A percentile compares a stretch with the other conserved stretches of the same genome.
phyloP scores from a whole-genome alignment of 2,329 filamentous ascomycete genomes.

The Dothideomycetidae sp. region DNA sequence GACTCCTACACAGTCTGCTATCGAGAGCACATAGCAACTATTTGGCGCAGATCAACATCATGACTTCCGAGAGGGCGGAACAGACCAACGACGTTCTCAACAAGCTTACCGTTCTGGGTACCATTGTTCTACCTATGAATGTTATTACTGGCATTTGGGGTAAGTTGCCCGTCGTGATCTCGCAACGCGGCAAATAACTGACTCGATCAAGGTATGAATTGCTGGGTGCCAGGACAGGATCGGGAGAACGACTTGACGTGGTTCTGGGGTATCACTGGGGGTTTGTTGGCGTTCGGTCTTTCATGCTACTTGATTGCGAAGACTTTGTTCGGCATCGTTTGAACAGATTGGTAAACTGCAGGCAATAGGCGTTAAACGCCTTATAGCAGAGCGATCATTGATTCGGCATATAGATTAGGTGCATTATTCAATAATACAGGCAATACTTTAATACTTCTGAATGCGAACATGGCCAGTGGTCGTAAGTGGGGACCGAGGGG shows the following conservation, averaged over 20 bases:
- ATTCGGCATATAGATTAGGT: too few species aligned
- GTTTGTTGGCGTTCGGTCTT: conserved; percentile 63
- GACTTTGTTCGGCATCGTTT: conserved; percentile 68
- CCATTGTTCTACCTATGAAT: conserved; percentile 96
- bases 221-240: conserved; percentile 70
- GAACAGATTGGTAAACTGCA: too few species aligned
- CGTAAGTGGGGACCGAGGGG: too few species aligned
- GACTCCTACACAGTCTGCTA: conserved; percentile 48
- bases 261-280: conserved; percentile 50
- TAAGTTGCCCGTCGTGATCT: conserved; percentile 3
- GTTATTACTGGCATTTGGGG: conserved; percentile 95
- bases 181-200: too few species aligned
- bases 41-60: conserved; percentile 96
- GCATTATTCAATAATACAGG: too few species aligned
- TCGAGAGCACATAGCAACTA: conserved; percentile 91
- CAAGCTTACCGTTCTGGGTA: conserved; percentile 88
- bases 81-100: conserved; percentile 89
- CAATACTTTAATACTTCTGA: too few species aligned
- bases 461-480: too few species aligned
- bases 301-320: conserved; percentile 72
- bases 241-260: conserved; percentile 46
- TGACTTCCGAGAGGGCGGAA: conserved; percentile 96
- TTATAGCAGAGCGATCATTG: too few species aligned
- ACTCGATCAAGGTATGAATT: not conserved
- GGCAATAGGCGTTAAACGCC: too few species aligned